Evolutionary conservation across 2,329 filamentous ascomycete genomes (phyloP), one percentile per base, ranked within the genome.

Genomic region (Exophiala sp.): DNA sequence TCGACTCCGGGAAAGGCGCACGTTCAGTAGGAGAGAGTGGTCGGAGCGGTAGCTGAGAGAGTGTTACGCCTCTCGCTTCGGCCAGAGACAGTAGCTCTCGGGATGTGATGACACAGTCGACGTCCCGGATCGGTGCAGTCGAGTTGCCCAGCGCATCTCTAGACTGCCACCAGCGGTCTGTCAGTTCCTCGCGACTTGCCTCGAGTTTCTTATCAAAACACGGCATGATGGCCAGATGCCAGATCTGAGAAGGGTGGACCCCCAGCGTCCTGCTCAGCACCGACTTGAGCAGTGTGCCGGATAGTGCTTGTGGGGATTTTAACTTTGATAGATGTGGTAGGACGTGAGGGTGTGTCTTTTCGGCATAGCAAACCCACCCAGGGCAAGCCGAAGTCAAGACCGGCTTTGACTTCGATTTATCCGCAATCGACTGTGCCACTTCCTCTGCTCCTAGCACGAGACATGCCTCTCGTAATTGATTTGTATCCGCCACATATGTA

Each of bases 161-260:
- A 6, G 47, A 18, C 55, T n/a, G 61, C 90, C 90, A 96, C 13
- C 81, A 79, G 5, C 78, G 71, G 64, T 91, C 86, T 1, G 90
- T 97, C 32, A 98, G 78, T 68, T 98, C 93, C 66, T 89, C 85
- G 46, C 93, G 83, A 60, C 89, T 95, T 5, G 93, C 93, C 70
- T 98, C 93, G 22, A 98, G 78, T 68, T 98, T 98, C 74, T 98
- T 98, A 68, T 98, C 93, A 67, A 98, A 97, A 68, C 93, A 98
- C 16, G 93, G 93, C 93, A 98, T 98, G 39, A 98, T 77, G 10
- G 91, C 88, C 46, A 97, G 70, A 68, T 97, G 91, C 88, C 91
- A 98, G 65, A 98, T 89, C 59, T 83, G 81, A 56, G 83, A 82
- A 0, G 89, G 85, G 1, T 83, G 69, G 42, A 96, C 81, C 27